phyloP scores from a whole-genome alignment of 805 yeast species.

The Metschnikowia sp. region DNA sequence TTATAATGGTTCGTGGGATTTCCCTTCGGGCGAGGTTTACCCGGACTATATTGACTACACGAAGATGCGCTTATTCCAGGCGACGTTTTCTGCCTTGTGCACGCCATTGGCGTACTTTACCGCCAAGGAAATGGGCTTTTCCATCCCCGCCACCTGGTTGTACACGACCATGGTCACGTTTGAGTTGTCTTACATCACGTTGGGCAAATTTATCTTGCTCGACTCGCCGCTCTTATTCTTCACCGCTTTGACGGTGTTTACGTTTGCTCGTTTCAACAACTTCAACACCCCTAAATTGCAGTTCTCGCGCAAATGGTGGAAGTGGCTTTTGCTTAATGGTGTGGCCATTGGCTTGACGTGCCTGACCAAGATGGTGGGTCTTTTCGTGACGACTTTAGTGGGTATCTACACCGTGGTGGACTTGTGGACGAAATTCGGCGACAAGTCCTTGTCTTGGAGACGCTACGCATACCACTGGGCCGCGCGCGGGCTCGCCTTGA shows the following conservation, averaged over 20 bases:
- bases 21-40: conserved; percentile 76
- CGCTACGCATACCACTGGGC: conserved; percentile 61
- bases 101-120: conserved; percentile 87
- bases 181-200: conserved; percentile 79
- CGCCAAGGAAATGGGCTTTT: conserved; percentile 70
- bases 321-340: conserved; percentile 85
- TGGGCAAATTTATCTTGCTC: conserved; percentile 84
- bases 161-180: conserved; percentile 75
- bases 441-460: conserved; percentile 48
- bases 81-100: conserved; percentile 75
- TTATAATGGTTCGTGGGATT: conserved; percentile 84
- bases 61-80: conserved; percentile 85
- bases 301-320: conserved; percentile 86
- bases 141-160: conserved; percentile 69
- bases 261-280: conserved; percentile 69
- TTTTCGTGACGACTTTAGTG: conserved; percentile 80
- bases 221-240: conserved; percentile 90
- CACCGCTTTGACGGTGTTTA: conserved; percentile 77
- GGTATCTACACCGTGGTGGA: conserved; percentile 89
- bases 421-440: conserved; percentile 81
- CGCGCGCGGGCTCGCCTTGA: conserved; percentile 61
- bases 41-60: conserved; percentile 78
- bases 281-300: conserved; percentile 43
- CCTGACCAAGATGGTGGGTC: conserved; percentile 95
- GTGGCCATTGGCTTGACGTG: conserved; percentile 83